Evolutionary conservation across 345 rosid species (phyloP).

Genomic region (Eucalyptus sideroxylon): DNA sequence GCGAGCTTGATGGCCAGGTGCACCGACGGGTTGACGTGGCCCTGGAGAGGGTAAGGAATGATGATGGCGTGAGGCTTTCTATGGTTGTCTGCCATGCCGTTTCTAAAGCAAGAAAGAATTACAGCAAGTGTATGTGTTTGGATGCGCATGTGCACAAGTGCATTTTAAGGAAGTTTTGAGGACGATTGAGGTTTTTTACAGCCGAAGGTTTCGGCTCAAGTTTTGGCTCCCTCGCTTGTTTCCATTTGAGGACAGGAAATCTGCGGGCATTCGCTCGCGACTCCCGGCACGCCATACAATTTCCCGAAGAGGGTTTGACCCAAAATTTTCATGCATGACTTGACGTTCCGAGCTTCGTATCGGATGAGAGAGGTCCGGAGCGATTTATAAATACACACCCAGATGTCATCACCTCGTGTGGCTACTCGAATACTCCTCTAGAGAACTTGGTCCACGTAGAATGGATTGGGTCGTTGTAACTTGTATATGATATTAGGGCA

Average conservation of each 20-base stretch:
- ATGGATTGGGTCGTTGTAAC: not conserved
- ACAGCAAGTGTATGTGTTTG: not conserved
- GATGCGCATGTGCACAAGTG: not conserved
- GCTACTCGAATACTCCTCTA: not conserved
- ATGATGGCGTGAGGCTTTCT: conserved; percentile 24
- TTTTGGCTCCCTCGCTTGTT: not conserved
- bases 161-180: not conserved
- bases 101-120: not conserved
- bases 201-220: not conserved
- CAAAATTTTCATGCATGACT: not conserved
- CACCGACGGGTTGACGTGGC: conserved; percentile 30
- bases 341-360: not conserved
- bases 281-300: not conserved
- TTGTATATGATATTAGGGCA: not conserved
- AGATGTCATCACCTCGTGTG: not conserved
- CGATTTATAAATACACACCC: not conserved
- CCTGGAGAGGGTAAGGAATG: conserved; percentile 23
- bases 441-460: not conserved
- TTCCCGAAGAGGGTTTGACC: not conserved
- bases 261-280: not conserved
- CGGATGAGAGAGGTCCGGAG: not conserved
- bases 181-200: not conserved
- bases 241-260: not conserved
- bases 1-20: conserved; percentile 31
- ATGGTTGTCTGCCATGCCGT: conserved; percentile 7